Percentiles rank a stretch among this genome's conserved stretches.
Evolutionary conservation across 345 rosid species (phyloP).

Genomic region (Moricandia arvensis): DNA sequence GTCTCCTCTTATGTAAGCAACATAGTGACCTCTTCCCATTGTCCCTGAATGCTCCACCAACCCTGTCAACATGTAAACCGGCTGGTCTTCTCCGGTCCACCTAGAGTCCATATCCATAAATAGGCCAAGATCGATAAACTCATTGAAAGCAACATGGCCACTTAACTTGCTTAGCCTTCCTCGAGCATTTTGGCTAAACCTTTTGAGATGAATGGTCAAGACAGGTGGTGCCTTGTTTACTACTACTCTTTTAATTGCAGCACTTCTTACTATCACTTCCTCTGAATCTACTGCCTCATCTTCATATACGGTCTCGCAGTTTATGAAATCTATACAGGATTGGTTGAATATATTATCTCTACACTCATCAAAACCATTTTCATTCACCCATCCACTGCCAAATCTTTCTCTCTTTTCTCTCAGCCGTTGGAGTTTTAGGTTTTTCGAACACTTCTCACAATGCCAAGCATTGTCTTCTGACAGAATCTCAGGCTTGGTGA

Average conservation of each 20-base stretch:
- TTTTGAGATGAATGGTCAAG: slow-evolving; percentile 83
- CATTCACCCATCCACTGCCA: not conserved
- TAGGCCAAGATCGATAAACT: slow-evolving; percentile 63
- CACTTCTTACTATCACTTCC: slow-evolving; percentile 64
- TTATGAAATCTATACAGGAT: slow-evolving; percentile 1
- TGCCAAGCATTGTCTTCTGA: slow-evolving; percentile 95
- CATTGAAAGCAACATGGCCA: slow-evolving; percentile 78
- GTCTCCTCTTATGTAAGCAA: slow-evolving; percentile 72
- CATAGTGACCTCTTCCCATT: slow-evolving; percentile 90
- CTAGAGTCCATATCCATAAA: slow-evolving; percentile 80
- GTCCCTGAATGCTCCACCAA: slow-evolving; percentile 87
- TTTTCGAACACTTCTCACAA: slow-evolving; percentile 77
- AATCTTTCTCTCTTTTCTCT: slow-evolving; percentile 41
- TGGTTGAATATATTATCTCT: not conserved
- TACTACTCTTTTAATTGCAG: slow-evolving; percentile 79
- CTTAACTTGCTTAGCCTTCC: slow-evolving; percentile 88
- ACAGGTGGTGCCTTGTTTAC: slow-evolving; percentile 75
- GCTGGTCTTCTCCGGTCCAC: slow-evolving; percentile 35
- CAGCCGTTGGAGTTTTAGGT: slow-evolving; percentile 41
- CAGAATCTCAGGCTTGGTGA: slow-evolving; percentile 75
- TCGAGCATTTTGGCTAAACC: slow-evolving; percentile 85
- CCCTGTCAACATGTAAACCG: slow-evolving; percentile 60
- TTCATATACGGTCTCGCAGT: not conserved
- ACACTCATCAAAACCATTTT: slow-evolving; percentile 10
- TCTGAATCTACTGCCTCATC: slow-evolving; percentile 35